Evolutionary conservation across 176 grass and related monocot genomes (phyloP).

Genomic region (Olyra latifolia): DNA sequence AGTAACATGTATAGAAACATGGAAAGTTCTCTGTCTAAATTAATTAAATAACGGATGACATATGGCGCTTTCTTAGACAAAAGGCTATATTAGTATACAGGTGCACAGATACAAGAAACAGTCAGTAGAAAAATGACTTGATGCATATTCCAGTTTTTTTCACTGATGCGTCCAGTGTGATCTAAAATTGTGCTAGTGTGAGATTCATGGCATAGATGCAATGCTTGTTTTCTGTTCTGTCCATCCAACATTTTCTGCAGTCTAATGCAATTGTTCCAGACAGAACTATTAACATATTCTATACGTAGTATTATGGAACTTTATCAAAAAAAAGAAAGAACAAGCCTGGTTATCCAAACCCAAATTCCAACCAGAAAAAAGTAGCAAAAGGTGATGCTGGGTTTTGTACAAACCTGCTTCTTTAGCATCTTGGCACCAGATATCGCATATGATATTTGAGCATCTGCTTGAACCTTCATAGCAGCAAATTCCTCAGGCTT

Average conservation of each 20-base stretch:
- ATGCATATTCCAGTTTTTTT: not conserved
- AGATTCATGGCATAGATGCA: not conserved
- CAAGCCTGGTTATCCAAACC: not conserved
- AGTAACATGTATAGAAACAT: constrained; percentile 12
- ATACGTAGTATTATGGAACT: not conserved
- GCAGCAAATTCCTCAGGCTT: constrained; percentile 84
- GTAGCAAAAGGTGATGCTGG: not conserved
- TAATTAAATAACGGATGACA: not conserved
- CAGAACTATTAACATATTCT: constrained; percentile 7
- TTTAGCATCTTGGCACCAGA: constrained; percentile 82
- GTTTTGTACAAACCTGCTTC: constrained; percentile 61
- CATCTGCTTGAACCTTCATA: constrained; percentile 84
- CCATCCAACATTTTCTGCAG: not conserved
- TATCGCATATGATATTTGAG: constrained; percentile 69
- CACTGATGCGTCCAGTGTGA: not conserved
- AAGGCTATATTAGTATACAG: not conserved
- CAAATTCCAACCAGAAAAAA: not conserved
- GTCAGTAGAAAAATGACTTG: not conserved
- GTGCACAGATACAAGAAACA: not conserved
- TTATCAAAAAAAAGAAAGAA: not conserved
- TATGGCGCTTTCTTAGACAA: not conserved
- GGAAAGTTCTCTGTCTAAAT: not conserved
- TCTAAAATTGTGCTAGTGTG: constrained; percentile 8
- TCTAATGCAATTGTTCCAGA: not conserved
- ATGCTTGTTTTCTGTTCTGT: not conserved